Evolutionary conservation across 495 filamentous ascomycete genomes (phyloP).

Genomic region (Sphaerosporella brunnea): DNA sequence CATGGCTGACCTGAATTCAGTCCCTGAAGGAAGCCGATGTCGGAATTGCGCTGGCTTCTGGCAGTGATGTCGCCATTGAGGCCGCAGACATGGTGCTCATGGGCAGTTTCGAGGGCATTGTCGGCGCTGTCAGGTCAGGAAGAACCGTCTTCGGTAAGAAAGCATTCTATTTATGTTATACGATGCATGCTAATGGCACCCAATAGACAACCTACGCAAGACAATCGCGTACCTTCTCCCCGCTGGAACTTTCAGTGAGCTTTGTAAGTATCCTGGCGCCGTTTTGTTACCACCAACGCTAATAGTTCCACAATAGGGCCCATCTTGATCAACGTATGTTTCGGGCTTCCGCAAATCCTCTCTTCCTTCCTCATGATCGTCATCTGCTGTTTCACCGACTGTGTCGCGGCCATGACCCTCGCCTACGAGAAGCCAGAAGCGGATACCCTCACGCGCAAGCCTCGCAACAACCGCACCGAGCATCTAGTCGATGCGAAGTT

Average conservation of each 20-base stretch:
- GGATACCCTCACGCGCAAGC: conserved; percentile 43
- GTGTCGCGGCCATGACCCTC: conserved; percentile 43
- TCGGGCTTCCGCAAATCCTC: conserved; percentile 50
- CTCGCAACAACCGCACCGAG: conserved; percentile 42
- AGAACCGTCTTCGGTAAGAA: conserved; percentile 33
- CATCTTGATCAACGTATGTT: conserved; percentile 46
- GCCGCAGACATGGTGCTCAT: conserved; percentile 54
- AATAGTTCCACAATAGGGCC: no score
- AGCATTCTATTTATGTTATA: not conserved
- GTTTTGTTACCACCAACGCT: no score
- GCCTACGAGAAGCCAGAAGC: conserved; percentile 57
- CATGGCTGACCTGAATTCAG: not conserved
- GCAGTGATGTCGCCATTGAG: conserved; percentile 47
- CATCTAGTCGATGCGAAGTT: conserved; percentile 48
- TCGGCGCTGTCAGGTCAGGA: conserved; percentile 46
- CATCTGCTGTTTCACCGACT: conserved; percentile 50
- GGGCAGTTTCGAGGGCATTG: conserved; percentile 47
- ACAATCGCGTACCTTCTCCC: conserved; percentile 40
- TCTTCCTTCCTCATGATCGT: conserved; percentile 46
- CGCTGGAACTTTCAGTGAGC: conserved; percentile 48
- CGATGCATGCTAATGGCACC: conserved; percentile 2
- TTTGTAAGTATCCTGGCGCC: conserved; percentile 32
- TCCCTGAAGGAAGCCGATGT: conserved; percentile 38
- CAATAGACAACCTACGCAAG: conserved; percentile 38
- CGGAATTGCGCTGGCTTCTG: conserved; percentile 36